Conservation (phyloP, 257 asterid genomes). For the Solanum boliviense region DNA sequence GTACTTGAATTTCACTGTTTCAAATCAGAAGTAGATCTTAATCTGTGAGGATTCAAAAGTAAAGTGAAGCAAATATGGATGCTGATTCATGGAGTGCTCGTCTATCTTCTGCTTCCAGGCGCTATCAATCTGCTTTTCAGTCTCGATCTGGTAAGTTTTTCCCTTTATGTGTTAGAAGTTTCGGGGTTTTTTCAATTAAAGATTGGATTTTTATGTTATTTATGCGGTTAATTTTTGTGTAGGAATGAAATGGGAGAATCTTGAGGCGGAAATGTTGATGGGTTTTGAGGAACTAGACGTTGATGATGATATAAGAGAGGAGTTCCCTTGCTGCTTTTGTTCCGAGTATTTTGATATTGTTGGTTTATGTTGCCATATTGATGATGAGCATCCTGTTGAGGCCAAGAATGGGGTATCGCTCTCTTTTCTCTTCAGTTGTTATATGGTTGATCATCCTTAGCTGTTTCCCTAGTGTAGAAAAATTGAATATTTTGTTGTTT, state of each 20-base stretch:
- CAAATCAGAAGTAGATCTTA: neutral
- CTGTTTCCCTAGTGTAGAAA: neutral
- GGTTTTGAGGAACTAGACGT: slow-evolving; percentile 71
- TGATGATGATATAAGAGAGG: slow-evolving; percentile 66
- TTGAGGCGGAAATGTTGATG: slow-evolving; percentile 72
- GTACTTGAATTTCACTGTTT: slow-evolving; percentile 1
- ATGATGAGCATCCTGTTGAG: slow-evolving; percentile 82
- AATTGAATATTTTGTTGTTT: neutral
- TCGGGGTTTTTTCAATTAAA: neutral
- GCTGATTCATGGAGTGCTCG: slow-evolving; percentile 86
- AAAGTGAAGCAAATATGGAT: slow-evolving; percentile 42
- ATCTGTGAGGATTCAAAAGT: neutral
- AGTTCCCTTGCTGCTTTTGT: slow-evolving; percentile 78
- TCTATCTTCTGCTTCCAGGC: slow-evolving; percentile 66
- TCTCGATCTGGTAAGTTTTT: slow-evolving; percentile 69
- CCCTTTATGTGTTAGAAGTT: neutral
- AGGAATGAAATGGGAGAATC: slow-evolving; percentile 54
- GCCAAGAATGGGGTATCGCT: slow-evolving; percentile 58
- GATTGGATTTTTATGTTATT: slow-evolving; percentile 4
- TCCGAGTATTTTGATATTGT: slow-evolving; percentile 65
- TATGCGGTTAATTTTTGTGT: neutral
- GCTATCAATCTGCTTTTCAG: slow-evolving; percentile 69
- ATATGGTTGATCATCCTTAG: neutral
- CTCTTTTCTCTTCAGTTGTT: neutral
- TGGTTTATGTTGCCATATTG: slow-evolving; percentile 81